phyloP scores from a whole-genome alignment of 2,329 filamentous ascomycete species.

The Daldinia eschscholtzii region DNA sequence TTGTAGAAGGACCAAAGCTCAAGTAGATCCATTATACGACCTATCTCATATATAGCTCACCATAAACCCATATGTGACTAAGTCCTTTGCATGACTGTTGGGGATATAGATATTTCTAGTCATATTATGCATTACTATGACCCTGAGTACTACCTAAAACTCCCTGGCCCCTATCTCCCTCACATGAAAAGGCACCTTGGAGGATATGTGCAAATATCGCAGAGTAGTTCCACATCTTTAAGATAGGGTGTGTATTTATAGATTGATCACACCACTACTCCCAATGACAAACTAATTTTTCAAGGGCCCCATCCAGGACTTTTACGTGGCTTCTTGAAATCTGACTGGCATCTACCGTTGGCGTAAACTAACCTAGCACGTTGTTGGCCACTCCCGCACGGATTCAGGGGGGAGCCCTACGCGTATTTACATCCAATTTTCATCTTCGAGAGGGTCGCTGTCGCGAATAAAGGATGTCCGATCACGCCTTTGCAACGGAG shows the following conservation, averaged over 20 bases:
- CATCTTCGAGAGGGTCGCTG: not conserved
- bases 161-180: not conserved
- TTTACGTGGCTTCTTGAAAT: not conserved
- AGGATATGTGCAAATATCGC: conserved; percentile 1
- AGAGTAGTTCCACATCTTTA: conserved; percentile 1
- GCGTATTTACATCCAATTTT: not conserved
- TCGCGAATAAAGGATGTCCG: not conserved
- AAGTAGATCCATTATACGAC: not conserved
- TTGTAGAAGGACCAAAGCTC: not conserved
- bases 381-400: not conserved
- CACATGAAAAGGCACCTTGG: not conserved
- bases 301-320: not conserved
- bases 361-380: conserved; percentile 1
- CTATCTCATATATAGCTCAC: conserved; percentile 6
- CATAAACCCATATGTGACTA: not conserved
- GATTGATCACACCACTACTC: not conserved
- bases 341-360: not conserved
- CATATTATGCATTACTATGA: not conserved
- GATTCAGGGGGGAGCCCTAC: not conserved
- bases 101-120: not conserved
- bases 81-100: not conserved
- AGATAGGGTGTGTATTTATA: conserved; percentile 6
- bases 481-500: conserved; percentile 1
- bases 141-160: not conserved
- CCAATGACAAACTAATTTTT: not conserved